Evolutionary conservation across 768 basidiomycete species (phyloP).

Genomic region (Dictyophora rubrovolvata): DNA sequence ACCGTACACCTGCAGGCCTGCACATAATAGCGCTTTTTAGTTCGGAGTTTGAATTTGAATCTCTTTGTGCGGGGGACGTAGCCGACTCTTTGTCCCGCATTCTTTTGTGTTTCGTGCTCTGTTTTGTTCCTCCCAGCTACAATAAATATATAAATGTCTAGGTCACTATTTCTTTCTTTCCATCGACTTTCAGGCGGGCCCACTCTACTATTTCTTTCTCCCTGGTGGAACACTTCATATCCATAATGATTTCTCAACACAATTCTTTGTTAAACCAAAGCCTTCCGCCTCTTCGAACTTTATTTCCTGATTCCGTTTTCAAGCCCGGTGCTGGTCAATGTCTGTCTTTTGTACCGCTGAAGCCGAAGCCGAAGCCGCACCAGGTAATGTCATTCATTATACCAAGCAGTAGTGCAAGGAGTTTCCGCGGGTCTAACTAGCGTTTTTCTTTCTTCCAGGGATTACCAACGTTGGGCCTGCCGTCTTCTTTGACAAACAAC

Average conservation of each 20-base stretch:
- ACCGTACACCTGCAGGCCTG: background rate
- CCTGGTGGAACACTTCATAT: constrained; percentile 7
- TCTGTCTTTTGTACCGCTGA: background rate
- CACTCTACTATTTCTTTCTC: background rate
- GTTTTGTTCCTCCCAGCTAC: background rate
- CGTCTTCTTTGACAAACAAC: background rate
- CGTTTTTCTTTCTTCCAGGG: background rate
- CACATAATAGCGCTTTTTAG: background rate
- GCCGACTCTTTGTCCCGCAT: background rate
- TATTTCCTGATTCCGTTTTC: background rate
- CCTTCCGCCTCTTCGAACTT: constrained; percentile 2
- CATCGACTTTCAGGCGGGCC: background rate
- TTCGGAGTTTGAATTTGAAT: background rate
- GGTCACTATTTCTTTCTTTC: background rate
- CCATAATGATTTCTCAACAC: background rate
- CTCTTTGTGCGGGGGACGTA: background rate
- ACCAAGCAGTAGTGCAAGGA: too few relatives aligned
- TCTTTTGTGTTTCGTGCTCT: background rate
- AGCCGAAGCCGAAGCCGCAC: background rate
- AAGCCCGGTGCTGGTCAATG: background rate
- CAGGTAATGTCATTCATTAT: too few relatives aligned
- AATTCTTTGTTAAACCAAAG: background rate
- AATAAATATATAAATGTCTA: background rate
- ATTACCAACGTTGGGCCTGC: background rate
- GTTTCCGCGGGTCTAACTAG: background rate